A percentile compares a stretch with the other conserved stretches of the same genome.
Evolutionary conservation across 2,329 filamentous ascomycete genomes (phyloP).

Genomic region (Beauveria australis): DNA sequence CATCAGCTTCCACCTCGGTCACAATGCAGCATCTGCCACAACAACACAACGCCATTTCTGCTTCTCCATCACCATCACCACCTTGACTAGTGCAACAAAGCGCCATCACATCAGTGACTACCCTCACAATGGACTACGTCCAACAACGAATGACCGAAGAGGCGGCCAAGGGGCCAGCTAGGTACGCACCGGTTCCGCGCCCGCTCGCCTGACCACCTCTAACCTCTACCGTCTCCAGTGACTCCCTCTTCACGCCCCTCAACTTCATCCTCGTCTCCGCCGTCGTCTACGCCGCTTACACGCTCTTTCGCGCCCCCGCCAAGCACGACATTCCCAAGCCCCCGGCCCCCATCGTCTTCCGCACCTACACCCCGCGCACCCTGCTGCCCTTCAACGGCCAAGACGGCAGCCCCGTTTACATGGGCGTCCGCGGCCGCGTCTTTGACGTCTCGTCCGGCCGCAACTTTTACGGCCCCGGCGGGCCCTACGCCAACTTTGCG

Average conservation of each 20-base stretch:
- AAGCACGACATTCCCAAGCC: constrained; percentile 41
- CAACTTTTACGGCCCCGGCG: constrained; percentile 94
- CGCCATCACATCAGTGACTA: neutral
- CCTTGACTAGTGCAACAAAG: neutral
- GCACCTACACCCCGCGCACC: constrained; percentile 65
- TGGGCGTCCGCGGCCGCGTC: constrained; percentile 83
- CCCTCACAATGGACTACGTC: constrained; percentile 45
- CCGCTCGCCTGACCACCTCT: neutral
- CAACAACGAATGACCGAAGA: constrained; percentile 47
- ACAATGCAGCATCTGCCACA: neutral
- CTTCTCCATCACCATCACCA: neutral
- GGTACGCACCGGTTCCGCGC: constrained; percentile 21
- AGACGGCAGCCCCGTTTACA: constrained; percentile 67
- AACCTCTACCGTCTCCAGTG: constrained; percentile 20
- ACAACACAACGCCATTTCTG: neutral
- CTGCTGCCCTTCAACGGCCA: constrained; percentile 81
- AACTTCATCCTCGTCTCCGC: constrained; percentile 52
- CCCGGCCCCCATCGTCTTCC: constrained; percentile 53
- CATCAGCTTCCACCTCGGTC: neutral
- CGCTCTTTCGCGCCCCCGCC: constrained; percentile 42
- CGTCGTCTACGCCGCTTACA: constrained; percentile 51
- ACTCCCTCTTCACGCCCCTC: constrained; percentile 49
- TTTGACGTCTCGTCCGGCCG: constrained; percentile 83
- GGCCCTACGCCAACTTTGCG: constrained; percentile 93
- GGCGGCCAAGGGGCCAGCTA: constrained; percentile 35